Conservation (phyloP, 352 stramenopile genomes). For the Pythium folliculosum region DNA sequence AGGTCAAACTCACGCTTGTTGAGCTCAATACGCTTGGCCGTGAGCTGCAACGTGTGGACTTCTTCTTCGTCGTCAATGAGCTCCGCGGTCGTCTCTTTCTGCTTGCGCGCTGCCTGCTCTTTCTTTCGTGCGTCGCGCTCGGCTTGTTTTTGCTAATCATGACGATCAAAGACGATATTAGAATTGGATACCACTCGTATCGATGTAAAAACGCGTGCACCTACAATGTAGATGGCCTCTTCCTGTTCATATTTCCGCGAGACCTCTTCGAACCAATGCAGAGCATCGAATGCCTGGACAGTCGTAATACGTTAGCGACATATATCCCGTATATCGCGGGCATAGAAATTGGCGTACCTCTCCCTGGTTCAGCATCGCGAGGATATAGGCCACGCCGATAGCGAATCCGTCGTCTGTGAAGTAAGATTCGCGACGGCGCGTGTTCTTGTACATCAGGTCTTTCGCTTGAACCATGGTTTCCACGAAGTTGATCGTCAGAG, state of each 20-base stretch:
- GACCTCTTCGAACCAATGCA: constrained; percentile 93
- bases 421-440: constrained; percentile 91
- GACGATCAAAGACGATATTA: background rate
- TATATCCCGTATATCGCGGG: background rate
- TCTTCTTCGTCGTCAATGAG: constrained; percentile 88
- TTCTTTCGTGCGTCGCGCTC: constrained; percentile 78
- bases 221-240: constrained; percentile 72
- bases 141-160: constrained; percentile 66
- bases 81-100: constrained; percentile 83
- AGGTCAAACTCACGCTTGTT: constrained; percentile 89
- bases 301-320: background rate
- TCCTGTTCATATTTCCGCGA: constrained; percentile 85
- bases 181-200: background rate
- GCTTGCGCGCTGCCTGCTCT: constrained; percentile 73
- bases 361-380: constrained; percentile 90
- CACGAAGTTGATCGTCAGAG: constrained; percentile 90
- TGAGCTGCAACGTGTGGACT: constrained; percentile 85
- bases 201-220: constrained; percentile 1
- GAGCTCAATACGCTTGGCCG: constrained; percentile 84
- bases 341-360: constrained; percentile 40
- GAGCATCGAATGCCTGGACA: constrained; percentile 74
- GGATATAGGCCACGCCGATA: constrained; percentile 92
- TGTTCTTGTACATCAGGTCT: constrained; percentile 96
- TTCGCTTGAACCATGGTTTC: constrained; percentile 90
- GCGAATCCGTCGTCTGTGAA: constrained; percentile 96